Percentiles rank a stretch among this genome's conserved stretches.
Evolutionary conservation across 352 stramenopile species (phyloP).

Genomic region (Phytophthora pinifolia): DNA sequence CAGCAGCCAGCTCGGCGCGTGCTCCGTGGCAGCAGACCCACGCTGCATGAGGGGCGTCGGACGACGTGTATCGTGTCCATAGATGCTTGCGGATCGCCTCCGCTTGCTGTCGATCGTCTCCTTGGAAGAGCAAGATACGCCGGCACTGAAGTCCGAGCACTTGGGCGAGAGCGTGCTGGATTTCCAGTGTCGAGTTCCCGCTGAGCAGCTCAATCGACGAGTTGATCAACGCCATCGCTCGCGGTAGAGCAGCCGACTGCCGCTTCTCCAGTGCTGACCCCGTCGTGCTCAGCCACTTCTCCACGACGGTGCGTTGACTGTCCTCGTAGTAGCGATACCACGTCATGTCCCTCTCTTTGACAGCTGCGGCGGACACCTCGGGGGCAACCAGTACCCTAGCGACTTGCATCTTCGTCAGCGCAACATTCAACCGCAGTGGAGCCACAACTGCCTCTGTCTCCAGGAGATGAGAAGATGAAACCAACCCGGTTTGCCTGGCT

Average conservation of each 20-base stretch:
- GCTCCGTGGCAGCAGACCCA: conserved; percentile 53
- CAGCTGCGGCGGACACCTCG: conserved; percentile 26
- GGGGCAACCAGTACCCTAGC: conserved; percentile 38
- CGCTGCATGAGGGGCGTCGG: conserved; percentile 29
- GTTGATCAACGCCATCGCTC: conserved; percentile 33
- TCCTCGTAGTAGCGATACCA: conserved; percentile 61
- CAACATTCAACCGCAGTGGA: conserved; percentile 29
- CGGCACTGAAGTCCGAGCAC: conserved; percentile 42
- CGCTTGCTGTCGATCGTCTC: conserved; percentile 18
- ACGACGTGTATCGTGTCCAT: conserved; percentile 56
- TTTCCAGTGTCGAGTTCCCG: conserved; percentile 12
- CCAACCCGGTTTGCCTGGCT: background rate
- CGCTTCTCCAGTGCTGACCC: conserved; percentile 18
- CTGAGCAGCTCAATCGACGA: conserved; percentile 21
- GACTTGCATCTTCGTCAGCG: conserved; percentile 37
- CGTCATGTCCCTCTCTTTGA: conserved; percentile 62
- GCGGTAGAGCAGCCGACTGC: conserved; percentile 22
- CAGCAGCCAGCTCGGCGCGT: conserved; percentile 13
- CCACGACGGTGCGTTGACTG: conserved; percentile 48
- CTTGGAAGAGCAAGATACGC: conserved; percentile 46
- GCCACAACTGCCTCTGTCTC: conserved; percentile 14
- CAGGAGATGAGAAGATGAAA: background rate
- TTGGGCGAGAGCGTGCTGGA: conserved; percentile 28
- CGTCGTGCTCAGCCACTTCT: conserved; percentile 73
- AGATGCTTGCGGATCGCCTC: conserved; percentile 28